A percentile compares a stretch with the other conserved stretches of the same genome.
These are phyloP conservation scores for Schrenkiella parvula DNA, from an alignment of 345 rosid genomes.

Conservation along the genomic window DNA sequence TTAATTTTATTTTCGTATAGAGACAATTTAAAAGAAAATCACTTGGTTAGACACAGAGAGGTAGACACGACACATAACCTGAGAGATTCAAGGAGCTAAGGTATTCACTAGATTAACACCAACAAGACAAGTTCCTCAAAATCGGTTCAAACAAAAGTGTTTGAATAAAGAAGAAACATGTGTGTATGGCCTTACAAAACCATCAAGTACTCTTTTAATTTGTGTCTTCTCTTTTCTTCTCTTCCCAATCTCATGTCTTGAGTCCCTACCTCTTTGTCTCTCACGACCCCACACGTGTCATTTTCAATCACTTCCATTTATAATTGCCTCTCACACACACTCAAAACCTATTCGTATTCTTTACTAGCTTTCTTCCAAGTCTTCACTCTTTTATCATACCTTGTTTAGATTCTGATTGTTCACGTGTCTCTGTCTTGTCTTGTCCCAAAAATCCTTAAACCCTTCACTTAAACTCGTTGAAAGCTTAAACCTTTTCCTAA, in stretches of 20 bases:
- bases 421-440: constrained; percentile 57
- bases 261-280: constrained; percentile 34
- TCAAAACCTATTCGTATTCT: constrained; percentile 26
- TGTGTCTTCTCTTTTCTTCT: constrained; percentile 28
- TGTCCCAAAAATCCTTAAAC: constrained; percentile 30
- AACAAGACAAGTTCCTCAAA: constrained; percentile 19
- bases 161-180: constrained; percentile 30
- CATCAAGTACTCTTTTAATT: constrained; percentile 21
- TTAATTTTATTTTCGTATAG: background rate
- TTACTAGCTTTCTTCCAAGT: constrained; percentile 35
- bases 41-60: background rate
- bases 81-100: constrained; percentile 25
- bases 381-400: constrained; percentile 44
- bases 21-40: background rate
- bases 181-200: constrained; percentile 27
- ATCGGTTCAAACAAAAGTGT: constrained; percentile 2
- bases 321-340: constrained; percentile 27
- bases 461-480: constrained; percentile 9
- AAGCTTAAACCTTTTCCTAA: constrained; percentile 18
- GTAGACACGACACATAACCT: constrained; percentile 12
- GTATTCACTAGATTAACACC: constrained; percentile 23
- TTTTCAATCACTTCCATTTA: constrained; percentile 31
- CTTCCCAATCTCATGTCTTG: constrained; percentile 27
- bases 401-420: constrained; percentile 36
- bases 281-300: constrained; percentile 36